Evolutionary conservation across 352 stramenopile species (phyloP).

Genomic region (Sclerospora graminicola): DNA sequence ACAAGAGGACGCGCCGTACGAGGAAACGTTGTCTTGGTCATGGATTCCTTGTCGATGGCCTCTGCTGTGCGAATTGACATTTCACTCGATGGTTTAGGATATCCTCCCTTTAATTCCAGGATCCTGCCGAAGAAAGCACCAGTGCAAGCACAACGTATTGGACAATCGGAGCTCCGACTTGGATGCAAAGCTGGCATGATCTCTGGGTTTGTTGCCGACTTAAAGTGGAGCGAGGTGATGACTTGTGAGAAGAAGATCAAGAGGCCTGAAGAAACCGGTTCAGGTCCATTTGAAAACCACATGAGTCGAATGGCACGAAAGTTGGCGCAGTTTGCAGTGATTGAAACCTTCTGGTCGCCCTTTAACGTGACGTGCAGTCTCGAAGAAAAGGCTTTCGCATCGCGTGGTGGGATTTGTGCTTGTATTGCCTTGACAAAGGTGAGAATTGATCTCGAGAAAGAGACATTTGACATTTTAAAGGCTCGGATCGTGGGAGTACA

Average conservation of each 20-base stretch:
- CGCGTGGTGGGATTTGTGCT: conserved; percentile 1
- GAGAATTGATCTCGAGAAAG: conserved; percentile 21
- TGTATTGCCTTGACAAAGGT: conserved; percentile 22
- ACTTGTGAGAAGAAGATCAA: conserved; percentile 1
- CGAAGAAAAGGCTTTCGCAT: conserved; percentile 29
- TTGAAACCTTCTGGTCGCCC: conserved; percentile 34
- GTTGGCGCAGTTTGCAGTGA: conserved; percentile 4
- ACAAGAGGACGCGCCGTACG: conserved; percentile 1
- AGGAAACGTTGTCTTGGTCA: conserved; percentile 27
- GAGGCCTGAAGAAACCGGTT: neutral
- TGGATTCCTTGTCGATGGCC: conserved; percentile 37
- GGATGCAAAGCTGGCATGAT: conserved; percentile 41
- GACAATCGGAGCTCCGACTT: conserved; percentile 26
- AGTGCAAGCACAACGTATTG: conserved; percentile 36
- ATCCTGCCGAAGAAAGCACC: conserved; percentile 40
- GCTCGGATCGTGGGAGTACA: conserved; percentile 4
- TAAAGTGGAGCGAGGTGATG: conserved; percentile 7
- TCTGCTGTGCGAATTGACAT: conserved; percentile 42
- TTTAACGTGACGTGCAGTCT: conserved; percentile 37
- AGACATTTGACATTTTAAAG: conserved; percentile 17
- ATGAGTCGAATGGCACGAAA: conserved; percentile 13
- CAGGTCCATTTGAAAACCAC: conserved; percentile 26
- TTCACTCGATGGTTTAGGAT: conserved; percentile 55
- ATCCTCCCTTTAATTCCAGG: conserved; percentile 68
- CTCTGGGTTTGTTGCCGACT: conserved; percentile 24